Percentiles rank a stretch among this genome's conserved stretches.
These are phyloP conservation scores for Dacryopinax spathularia DNA, from an alignment of 768 basidiomycete species.

Conservation along the genomic window DNA sequence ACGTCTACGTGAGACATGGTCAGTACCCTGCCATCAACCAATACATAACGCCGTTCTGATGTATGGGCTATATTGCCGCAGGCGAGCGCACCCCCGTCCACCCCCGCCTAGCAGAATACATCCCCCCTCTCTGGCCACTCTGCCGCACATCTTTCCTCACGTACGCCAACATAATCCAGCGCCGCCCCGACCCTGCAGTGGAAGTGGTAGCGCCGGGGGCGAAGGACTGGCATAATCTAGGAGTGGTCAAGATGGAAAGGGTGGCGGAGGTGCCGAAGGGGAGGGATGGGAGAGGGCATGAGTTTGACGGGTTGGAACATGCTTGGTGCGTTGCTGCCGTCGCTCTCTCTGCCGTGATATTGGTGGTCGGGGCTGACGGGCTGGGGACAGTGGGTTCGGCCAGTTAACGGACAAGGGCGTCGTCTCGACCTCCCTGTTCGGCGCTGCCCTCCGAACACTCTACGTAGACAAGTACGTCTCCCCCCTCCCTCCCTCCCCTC, in stretches of 20 bases:
- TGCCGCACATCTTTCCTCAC: constrained; percentile 9
- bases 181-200: not conserved
- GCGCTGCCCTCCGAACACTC: constrained; percentile 41
- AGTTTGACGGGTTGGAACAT: constrained; percentile 1
- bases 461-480: constrained; percentile 48
- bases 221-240: not conserved
- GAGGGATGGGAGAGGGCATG: not conserved
- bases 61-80: constrained; percentile 17
- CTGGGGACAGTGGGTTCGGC: not conserved
- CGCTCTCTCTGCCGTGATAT: too few species aligned
- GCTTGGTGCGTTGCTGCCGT: not conserved
- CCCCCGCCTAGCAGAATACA: not conserved
- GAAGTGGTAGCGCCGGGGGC: not conserved
- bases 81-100: constrained; percentile 68
- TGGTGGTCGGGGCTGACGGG: not conserved
- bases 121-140: not conserved
- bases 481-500: not conserved
- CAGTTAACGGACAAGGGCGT: constrained; percentile 3
- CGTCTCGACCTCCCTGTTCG: constrained; percentile 46
- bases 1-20: constrained; percentile 66
- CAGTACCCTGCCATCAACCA: constrained; percentile 13
- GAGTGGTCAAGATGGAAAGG: not conserved
- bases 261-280: not conserved
- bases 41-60: not conserved
- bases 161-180: not conserved